Percentiles rank a stretch among this genome's conserved stretches.
phyloP scores from a whole-genome alignment of 805 yeast species.

The Saturnispora diversa region DNA sequence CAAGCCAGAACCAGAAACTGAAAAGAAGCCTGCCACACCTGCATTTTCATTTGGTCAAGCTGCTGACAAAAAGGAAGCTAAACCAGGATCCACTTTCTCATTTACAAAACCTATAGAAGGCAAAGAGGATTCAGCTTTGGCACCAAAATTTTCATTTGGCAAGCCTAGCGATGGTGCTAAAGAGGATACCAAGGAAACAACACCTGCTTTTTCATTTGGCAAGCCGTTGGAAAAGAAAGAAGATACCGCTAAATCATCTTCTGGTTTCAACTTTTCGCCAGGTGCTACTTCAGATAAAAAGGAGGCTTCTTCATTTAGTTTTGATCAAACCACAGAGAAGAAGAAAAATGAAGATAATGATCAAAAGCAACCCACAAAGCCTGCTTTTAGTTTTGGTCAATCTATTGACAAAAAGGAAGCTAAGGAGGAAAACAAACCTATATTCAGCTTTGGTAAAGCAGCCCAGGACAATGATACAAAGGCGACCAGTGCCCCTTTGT shows the following conservation, averaged over 20 bases:
- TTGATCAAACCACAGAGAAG: constrained; percentile 3
- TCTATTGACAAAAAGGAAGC: not conserved
- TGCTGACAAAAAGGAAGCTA: not conserved
- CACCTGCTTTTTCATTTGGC: constrained; percentile 12
- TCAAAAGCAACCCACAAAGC: too few species aligned
- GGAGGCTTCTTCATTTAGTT: constrained; percentile 3
- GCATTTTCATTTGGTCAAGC: not conserved
- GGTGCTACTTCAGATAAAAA: constrained; percentile 2
- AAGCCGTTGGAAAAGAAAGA: not conserved
- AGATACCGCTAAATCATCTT: constrained; percentile 2
- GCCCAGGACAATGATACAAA: too few species aligned
- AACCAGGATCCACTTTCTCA: constrained; percentile 5
- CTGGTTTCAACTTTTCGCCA: too few species aligned
- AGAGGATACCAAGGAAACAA: not conserved
- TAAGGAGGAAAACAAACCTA: too few species aligned
- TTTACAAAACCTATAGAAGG: not conserved
- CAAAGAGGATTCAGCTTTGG: not conserved
- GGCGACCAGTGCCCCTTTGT: constrained; percentile 3
- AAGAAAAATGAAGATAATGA: too few species aligned
- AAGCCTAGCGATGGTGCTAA: not conserved
- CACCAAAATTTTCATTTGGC: constrained; percentile 2
- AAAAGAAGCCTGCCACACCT: not conserved
- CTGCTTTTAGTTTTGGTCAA: constrained; percentile 14
- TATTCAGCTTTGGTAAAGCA: too few species aligned
- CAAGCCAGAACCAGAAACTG: not conserved